Conservation (phyloP, 2,329 filamentous ascomycete genomes). For the Verticillium dahliae region DNA sequence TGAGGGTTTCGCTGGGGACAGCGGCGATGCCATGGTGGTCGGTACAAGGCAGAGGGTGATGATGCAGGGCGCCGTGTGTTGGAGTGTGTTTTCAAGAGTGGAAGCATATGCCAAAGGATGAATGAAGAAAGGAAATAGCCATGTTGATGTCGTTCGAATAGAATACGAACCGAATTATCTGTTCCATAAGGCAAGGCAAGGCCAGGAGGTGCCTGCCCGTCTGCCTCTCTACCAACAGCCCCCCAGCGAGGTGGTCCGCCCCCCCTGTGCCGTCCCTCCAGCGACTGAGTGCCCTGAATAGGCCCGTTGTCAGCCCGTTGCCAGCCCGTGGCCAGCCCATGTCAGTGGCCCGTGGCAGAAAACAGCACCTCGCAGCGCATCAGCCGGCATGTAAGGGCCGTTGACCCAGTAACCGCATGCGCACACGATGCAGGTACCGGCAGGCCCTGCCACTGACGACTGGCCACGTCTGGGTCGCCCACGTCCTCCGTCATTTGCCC, state of each 20-base stretch:
- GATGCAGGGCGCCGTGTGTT: background rate
- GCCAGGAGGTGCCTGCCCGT: too few relatives aligned
- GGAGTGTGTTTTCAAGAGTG: background rate
- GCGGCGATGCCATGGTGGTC: slow-evolving; percentile 29
- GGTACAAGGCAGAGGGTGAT: background rate
- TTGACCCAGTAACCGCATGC: slow-evolving; percentile 5
- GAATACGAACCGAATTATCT: background rate
- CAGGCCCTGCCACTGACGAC: background rate
- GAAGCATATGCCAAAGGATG: background rate
- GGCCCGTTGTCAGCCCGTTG: background rate
- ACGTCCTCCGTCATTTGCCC: background rate
- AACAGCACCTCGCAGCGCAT: background rate
- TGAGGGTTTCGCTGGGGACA: slow-evolving; percentile 30
- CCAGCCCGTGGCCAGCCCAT: background rate
- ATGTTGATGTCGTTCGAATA: background rate
- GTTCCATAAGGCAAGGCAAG: background rate
- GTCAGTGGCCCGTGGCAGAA: background rate
- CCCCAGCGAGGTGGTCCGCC: background rate
- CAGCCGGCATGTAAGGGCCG: background rate
- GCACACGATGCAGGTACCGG: background rate
- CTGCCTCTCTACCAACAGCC: too few relatives aligned
- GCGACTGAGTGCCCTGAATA: background rate
- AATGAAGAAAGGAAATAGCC: background rate
- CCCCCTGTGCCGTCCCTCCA: background rate
- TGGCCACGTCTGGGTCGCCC: background rate